A percentile compares a stretch with the other conserved stretches of the same genome.
These are phyloP conservation scores for Aspergillus oerlinghausenensis DNA, from an alignment of 2,329 filamentous ascomycete species.

Conservation along the genomic window DNA sequence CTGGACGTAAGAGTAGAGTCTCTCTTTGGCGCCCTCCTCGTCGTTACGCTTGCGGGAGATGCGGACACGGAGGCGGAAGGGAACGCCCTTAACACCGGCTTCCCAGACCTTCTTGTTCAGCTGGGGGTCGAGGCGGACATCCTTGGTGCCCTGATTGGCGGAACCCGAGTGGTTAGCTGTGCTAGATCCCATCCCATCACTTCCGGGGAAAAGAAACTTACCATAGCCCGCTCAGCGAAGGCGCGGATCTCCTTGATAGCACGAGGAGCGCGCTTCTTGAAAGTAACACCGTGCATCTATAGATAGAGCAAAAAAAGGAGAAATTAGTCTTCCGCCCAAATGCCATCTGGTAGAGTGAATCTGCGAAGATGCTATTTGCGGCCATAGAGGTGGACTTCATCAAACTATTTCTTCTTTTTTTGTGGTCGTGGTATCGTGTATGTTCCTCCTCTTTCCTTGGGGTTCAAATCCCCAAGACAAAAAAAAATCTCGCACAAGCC, in stretches of 20 bases:
- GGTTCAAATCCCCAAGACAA: background rate
- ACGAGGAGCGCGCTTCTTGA: slow-evolving; percentile 99
- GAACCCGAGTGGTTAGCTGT: slow-evolving; percentile 3
- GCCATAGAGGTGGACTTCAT: slow-evolving; percentile 64
- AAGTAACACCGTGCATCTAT: slow-evolving; percentile 92
- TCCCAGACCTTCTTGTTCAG: slow-evolving; percentile 99
- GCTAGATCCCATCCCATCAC: background rate
- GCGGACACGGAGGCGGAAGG: slow-evolving; percentile 93
- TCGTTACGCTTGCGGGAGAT: slow-evolving; percentile 99
- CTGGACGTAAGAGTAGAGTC: slow-evolving; percentile 99
- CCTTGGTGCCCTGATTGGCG: slow-evolving; percentile 72
- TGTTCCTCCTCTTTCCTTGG: slow-evolving; percentile 1
- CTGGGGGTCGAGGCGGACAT: slow-evolving; percentile 97
- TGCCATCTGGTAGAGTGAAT: slow-evolving; percentile 30
- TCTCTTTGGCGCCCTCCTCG: slow-evolving; percentile 99
- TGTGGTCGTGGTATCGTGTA: slow-evolving; percentile 11
- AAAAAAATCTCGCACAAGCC: background rate
- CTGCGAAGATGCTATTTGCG: slow-evolving; percentile 24
- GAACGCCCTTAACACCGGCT: slow-evolving; percentile 96
- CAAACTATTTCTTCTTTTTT: slow-evolving; percentile 56
- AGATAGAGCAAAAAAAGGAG: slow-evolving; percentile 31
- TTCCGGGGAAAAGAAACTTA: slow-evolving; percentile 52
- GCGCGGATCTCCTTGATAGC: slow-evolving; percentile 99
- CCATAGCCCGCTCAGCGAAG: slow-evolving; percentile 93
- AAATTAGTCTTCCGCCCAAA: slow-evolving; percentile 67